phyloP scores from a whole-genome alignment of 1,284 basidiomycete genomes.

The Waitea zeae region DNA sequence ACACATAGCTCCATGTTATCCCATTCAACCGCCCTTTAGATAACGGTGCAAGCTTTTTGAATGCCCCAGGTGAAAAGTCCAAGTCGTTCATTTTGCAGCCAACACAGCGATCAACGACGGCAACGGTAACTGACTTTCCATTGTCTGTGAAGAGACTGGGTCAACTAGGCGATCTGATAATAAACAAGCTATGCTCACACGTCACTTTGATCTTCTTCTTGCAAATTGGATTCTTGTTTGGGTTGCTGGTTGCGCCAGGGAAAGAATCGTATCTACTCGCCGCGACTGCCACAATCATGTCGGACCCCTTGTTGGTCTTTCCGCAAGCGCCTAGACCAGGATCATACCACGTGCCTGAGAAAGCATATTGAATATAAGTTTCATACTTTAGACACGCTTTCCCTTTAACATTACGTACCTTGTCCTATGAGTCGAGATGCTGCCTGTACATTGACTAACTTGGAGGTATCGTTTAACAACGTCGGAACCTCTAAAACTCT shows the following conservation, averaged over 20 bases:
- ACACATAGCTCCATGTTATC: neutral
- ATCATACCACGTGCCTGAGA: constrained; percentile 14
- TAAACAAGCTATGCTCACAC: constrained; percentile 7
- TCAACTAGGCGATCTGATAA: neutral
- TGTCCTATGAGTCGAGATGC: no score
- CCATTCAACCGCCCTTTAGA: neutral
- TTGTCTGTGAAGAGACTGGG: constrained; percentile 9
- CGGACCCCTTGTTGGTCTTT: constrained; percentile 12
- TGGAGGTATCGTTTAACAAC: no score
- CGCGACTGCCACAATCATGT: constrained; percentile 18
- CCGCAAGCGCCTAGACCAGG: constrained; percentile 21
- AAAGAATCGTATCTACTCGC: constrained; percentile 12
- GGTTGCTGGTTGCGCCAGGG: neutral
- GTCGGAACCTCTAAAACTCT: no score
- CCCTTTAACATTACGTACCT: no score
- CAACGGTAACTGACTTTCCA: constrained; percentile 18
- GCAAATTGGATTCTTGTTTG: constrained; percentile 17
- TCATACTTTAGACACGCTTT: no score
- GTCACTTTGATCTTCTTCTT: constrained; percentile 12
- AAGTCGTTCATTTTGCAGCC: constrained; percentile 20
- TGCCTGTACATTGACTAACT: no score
- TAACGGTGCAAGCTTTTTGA: constrained; percentile 17
- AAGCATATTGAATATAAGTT: no score
- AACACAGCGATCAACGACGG: constrained; percentile 23
- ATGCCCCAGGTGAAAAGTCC: constrained; percentile 23